These are phyloP conservation scores for Geotrichum australiense DNA, from an alignment of 1,139 yeast species.

Conservation along the genomic window DNA sequence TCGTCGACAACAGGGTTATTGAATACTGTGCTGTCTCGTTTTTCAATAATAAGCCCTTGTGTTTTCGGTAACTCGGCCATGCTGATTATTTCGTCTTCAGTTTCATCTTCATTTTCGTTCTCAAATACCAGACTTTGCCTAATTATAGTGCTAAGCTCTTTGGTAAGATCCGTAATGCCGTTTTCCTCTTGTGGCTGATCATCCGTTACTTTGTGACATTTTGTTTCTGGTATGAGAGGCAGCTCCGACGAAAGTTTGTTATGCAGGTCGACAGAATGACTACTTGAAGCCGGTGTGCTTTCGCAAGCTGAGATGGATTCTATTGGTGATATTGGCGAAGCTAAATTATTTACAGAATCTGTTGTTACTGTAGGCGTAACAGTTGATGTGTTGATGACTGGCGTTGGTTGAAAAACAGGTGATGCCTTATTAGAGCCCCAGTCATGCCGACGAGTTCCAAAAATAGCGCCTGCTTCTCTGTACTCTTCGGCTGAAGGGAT, in stretches of 20 bases:
- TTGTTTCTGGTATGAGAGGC: conserved; percentile 8
- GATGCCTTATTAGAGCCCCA: conserved; percentile 26
- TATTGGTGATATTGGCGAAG: conserved; percentile 1
- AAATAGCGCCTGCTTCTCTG: conserved; percentile 30
- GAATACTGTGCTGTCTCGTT: not conserved
- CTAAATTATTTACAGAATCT: not conserved
- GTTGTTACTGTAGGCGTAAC: not conserved
- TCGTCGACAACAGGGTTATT: conserved; percentile 11
- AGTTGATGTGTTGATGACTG: conserved; percentile 8
- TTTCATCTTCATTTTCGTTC: conserved; percentile 5
- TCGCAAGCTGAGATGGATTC: not conserved
- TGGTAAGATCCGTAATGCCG: conserved; percentile 7
- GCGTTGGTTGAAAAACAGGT: conserved; percentile 15
- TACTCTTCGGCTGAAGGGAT: conserved; percentile 19
- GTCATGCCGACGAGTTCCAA: conserved; percentile 33
- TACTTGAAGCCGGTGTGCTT: conserved; percentile 5
- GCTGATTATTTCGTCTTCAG: conserved; percentile 12
- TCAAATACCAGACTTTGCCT: conserved; percentile 7
- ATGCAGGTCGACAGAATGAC: conserved; percentile 1
- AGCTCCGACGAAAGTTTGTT: conserved; percentile 2
- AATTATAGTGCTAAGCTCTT: conserved; percentile 15
- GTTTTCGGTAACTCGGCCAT: conserved; percentile 20
- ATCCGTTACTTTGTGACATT: not conserved
- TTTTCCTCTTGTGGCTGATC: conserved; percentile 1
- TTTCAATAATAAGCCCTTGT: conserved; percentile 12